Evolutionary conservation across 1,284 basidiomycete genomes (phyloP), one percentile per base, ranked within the genome.

Genomic region (Stygiomarasmius scandens): DNA sequence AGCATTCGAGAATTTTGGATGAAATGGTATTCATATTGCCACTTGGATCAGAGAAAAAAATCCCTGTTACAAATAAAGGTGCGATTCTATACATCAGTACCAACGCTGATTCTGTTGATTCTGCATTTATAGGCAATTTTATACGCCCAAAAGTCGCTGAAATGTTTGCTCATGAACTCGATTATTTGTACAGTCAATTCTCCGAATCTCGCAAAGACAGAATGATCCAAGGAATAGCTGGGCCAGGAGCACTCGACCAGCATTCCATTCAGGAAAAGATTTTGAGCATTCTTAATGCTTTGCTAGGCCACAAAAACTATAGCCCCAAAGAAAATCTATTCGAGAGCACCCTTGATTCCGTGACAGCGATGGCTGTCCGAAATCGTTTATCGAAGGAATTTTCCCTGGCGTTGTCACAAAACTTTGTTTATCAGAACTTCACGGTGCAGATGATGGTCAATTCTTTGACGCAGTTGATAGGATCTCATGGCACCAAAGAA

Each of bases 391-490:
- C 58, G n/a, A 56, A 52, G 27, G 45, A 48, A 25, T 61, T 61
- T 25, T 46, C 44, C 5, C 25, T 55, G 2, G 43, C 38, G 22
- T 51, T 61, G 12, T 46, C 60, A 12, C 51, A 45, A 29, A 54
- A 59, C 19, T 61, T 61, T 25, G 45, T 61, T 12, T 61, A 59
- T 41, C 54, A 61, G 45, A 59, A 61, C 38, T 59, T 57, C 51
- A 38, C 60, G 11, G 49, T 59, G 6, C 6, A 32, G 29, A 32
- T 32, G 29, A 32, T 32, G 29, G 29, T 32, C 6, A 32, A 32
- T 6, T 32, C 29, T 12, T 12, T 32, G 5, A 32, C 29, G n/a
- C n/a, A n/a, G n/a, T n/a, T 2, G 1, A 45, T n/a, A 14, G 20
- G n/a, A 52, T 16, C 9, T 10, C 16, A 23, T 24, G 2, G 24